These are phyloP conservation scores for Sinapis alba DNA, from an alignment of 441 rosid genomes.

Conservation along the genomic window DNA sequence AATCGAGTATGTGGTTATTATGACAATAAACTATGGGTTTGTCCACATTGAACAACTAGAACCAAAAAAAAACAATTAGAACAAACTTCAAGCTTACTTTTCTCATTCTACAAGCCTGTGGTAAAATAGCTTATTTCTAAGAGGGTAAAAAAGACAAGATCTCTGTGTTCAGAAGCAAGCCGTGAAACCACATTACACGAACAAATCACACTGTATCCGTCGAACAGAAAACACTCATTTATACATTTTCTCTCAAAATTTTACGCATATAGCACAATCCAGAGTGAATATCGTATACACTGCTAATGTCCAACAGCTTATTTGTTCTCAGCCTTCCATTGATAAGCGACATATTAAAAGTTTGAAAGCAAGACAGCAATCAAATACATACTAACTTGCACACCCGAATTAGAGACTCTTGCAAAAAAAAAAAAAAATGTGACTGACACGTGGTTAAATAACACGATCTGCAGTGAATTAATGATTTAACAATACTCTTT, in stretches of 20 bases:
- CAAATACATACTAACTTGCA: background rate
- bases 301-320: background rate
- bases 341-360: background rate
- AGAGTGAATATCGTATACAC: background rate
- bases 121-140: background rate
- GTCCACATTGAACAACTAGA: constrained; percentile 1
- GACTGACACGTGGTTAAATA: constrained; percentile 7
- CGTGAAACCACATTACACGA: background rate
- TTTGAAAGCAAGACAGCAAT: background rate
- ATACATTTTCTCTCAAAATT: background rate
- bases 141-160: background rate
- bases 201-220: background rate
- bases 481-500: no score
- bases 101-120: background rate
- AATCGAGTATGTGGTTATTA: background rate
- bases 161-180: background rate
- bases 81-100: background rate
- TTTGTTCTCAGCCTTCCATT: background rate
- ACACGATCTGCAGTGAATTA: background rate
- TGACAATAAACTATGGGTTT: background rate
- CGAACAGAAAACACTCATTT: constrained; percentile 8
- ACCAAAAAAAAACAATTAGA: background rate
- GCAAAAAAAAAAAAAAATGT: background rate
- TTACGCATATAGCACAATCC: background rate
- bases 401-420: constrained; percentile 1